Conservation (phyloP, 129 eudicot species). For the Chrysanthemum seticuspe region DNA sequence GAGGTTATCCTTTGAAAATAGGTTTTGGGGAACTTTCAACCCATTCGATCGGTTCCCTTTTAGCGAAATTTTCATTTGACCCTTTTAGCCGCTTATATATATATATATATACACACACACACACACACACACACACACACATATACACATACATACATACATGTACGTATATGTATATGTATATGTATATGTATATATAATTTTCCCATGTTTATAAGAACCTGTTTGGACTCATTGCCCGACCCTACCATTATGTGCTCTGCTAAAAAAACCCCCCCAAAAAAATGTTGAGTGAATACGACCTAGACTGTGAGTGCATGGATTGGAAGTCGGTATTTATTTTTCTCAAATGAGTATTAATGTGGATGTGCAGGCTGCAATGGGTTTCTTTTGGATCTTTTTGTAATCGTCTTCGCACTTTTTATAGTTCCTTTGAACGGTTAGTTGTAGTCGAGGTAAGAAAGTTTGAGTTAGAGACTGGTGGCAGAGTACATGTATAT, state of each 20-base stretch:
- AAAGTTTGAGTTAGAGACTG: conserved; percentile 29
- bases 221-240: conserved; percentile 32
- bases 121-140: too few species aligned
- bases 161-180: too few species aligned
- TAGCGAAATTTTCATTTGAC: too few species aligned
- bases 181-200: too few species aligned
- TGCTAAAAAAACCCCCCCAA: neutral
- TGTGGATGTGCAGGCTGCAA: conserved; percentile 49
- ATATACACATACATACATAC: too few species aligned
- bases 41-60: too few species aligned
- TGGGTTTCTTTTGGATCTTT: conserved; percentile 41
- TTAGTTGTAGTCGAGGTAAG: conserved; percentile 37
- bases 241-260: conserved; percentile 2
- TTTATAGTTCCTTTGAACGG: conserved; percentile 40
- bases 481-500: conserved; percentile 49
- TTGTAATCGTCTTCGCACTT: conserved; percentile 43
- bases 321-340: neutral
- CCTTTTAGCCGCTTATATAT: too few species aligned
- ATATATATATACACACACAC: too few species aligned
- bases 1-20: too few species aligned
- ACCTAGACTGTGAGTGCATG: neutral
- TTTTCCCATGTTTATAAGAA: too few species aligned
- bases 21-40: too few species aligned
- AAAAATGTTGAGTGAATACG: neutral
- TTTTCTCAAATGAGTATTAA: neutral